These are phyloP conservation scores for Penicillium sp. DNA, from an alignment of 2,329 filamentous ascomycete species.

Conservation along the genomic window DNA sequence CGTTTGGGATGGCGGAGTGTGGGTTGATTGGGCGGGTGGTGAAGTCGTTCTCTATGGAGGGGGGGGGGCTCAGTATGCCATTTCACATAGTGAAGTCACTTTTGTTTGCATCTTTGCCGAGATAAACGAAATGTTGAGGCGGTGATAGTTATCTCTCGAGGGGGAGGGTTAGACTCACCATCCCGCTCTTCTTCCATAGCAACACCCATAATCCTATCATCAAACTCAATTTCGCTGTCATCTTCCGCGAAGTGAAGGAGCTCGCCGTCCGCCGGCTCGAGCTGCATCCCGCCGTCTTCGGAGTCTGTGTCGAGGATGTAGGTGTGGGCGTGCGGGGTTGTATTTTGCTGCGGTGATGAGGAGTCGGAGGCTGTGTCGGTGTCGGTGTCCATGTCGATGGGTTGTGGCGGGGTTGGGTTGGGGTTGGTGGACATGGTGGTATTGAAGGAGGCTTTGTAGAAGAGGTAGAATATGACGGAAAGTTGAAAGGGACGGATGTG, in stretches of 20 bases:
- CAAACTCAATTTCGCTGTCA: slow-evolving; percentile 12
- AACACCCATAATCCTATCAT: slow-evolving; percentile 3
- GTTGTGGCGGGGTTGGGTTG: background rate
- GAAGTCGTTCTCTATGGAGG: background rate
- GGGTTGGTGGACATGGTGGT: background rate
- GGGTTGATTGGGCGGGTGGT: slow-evolving; percentile 9
- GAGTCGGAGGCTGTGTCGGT: slow-evolving; percentile 19
- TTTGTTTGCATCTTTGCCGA: too few species aligned
- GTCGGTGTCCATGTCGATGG: slow-evolving; percentile 19
- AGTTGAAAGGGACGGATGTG: too few species aligned
- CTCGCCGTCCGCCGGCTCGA: slow-evolving; percentile 19
- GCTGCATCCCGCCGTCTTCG: slow-evolving; percentile 29
- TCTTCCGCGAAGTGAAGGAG: slow-evolving; percentile 6
- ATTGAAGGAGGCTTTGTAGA: too few species aligned
- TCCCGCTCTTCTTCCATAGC: slow-evolving; percentile 5
- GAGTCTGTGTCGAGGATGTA: slow-evolving; percentile 20
- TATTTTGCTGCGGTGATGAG: background rate
- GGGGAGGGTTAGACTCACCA: slow-evolving; percentile 1
- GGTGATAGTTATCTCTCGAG: too few species aligned
- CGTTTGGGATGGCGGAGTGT: slow-evolving; percentile 3
- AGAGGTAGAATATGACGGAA: too few species aligned
- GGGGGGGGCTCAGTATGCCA: background rate
- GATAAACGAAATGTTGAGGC: too few species aligned
- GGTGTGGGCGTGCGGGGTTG: background rate
- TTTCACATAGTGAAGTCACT: too few species aligned